Percentiles rank a stretch among this genome's conserved stretches.
These are phyloP conservation scores for Dictyostelium intermedium DNA, from an alignment of 78 protist genomes.

Conservation along the genomic window DNA sequence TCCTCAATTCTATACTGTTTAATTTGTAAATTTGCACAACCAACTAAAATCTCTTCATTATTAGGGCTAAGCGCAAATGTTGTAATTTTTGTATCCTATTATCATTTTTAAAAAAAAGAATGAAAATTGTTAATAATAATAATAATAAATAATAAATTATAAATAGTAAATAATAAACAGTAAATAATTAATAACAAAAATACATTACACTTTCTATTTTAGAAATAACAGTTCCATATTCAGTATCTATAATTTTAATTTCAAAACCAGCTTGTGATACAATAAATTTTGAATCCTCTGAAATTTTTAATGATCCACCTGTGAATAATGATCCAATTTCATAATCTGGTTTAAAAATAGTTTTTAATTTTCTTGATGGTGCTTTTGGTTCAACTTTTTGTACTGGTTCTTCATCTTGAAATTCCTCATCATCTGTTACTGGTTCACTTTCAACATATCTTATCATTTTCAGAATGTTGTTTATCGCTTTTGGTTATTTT, in stretches of 20 bases:
- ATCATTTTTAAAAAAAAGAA: background rate
- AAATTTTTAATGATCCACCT: constrained; percentile 23
- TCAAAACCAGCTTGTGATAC: background rate
- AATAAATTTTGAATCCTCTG: constrained; percentile 6
- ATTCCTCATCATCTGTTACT: constrained; percentile 38
- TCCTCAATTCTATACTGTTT: constrained; percentile 19
- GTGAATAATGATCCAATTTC: constrained; percentile 26
- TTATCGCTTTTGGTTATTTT: background rate
- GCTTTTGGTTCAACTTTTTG: constrained; percentile 3
- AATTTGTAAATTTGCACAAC: constrained; percentile 23
- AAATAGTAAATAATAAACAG: no score
- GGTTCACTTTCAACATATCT: constrained; percentile 60
- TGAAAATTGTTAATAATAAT: background rate
- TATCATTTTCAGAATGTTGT: background rate
- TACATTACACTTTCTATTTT: constrained; percentile 30
- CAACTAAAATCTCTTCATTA: constrained; percentile 15
- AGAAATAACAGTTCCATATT: background rate
- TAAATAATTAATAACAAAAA: no score
- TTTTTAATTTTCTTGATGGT: constrained; percentile 40
- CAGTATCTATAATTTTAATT: constrained; percentile 21
- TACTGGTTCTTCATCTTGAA: background rate
- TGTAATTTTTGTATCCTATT: constrained; percentile 34
- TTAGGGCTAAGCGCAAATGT: constrained; percentile 30
- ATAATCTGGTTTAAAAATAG: constrained; percentile 53
- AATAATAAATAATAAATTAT: background rate